These are phyloP conservation scores for Xylaria sp. DNA, from an alignment of 2,329 filamentous ascomycete species.

Conservation along the genomic window DNA sequence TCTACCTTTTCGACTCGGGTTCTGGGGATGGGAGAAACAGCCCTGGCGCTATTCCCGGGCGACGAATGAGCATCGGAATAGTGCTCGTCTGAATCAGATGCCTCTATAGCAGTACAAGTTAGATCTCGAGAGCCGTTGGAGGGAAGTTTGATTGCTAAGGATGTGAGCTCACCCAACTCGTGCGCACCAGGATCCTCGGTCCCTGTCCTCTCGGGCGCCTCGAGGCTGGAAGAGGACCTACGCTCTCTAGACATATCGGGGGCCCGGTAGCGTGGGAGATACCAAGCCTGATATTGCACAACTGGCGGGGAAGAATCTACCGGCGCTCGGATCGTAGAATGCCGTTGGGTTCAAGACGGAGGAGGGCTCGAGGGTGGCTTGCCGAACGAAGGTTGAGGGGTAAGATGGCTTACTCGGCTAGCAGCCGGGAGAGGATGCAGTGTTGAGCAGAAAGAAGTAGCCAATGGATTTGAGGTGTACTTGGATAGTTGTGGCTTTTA, in stretches of 20 bases:
- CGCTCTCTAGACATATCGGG: conserved; percentile 44
- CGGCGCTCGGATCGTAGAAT: conserved; percentile 4
- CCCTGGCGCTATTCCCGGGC: conserved; percentile 52
- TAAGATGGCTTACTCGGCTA: conserved; percentile 22
- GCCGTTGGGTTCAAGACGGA: conserved; percentile 3
- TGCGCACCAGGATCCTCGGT: conserved; percentile 67
- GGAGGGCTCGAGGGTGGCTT: conserved; percentile 12
- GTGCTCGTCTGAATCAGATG: conserved; percentile 74
- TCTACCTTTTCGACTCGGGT: conserved; percentile 69
- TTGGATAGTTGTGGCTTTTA: conserved; percentile 6
- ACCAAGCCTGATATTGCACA: conserved; percentile 13
- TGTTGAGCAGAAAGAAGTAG: conserved; percentile 15
- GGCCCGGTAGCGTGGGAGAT: conserved; percentile 2
- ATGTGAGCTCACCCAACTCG: conserved; percentile 62
- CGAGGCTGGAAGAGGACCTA: conserved; percentile 45
- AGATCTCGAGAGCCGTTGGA: conserved; percentile 27
- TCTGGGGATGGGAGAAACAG: conserved; percentile 64
- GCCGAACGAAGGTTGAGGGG: conserved; percentile 30
- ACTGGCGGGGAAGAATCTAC: conserved; percentile 19
- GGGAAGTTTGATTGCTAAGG: background rate
- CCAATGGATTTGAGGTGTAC: conserved; percentile 6
- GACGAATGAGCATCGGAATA: conserved; percentile 73
- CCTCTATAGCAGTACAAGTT: conserved; percentile 36
- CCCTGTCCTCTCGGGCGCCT: conserved; percentile 50
- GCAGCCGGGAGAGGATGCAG: conserved; percentile 16